Conservation (phyloP, 75 land plant genomes). For the Pinus albicaulis region DNA sequence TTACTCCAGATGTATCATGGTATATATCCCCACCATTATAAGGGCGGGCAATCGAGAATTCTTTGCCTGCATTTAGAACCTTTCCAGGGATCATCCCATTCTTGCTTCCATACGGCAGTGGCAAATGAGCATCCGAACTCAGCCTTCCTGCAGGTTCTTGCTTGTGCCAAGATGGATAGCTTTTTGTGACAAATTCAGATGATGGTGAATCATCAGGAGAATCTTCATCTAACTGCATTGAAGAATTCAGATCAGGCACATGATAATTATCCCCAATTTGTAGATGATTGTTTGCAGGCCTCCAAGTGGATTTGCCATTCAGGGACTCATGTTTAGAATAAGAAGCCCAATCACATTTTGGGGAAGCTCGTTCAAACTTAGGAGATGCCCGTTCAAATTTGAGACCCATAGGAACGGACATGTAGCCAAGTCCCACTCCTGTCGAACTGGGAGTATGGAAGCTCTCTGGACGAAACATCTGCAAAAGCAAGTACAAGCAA, state of each 20-base stretch:
- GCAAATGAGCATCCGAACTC: neutral
- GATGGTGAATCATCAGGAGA: slow-evolving; percentile 10
- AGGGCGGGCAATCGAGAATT: neutral
- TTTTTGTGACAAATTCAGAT: slow-evolving; percentile 4
- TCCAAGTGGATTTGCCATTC: slow-evolving; percentile 5
- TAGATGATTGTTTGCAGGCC: neutral
- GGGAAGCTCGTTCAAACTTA: neutral
- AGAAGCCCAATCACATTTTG: neutral
- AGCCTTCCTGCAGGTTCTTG: neutral
- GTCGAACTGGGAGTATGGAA: neutral
- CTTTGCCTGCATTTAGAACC: neutral
- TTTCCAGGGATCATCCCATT: slow-evolving; percentile 6
- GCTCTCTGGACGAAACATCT: neutral
- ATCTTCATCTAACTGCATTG: slow-evolving; percentile 8
- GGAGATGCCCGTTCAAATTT: slow-evolving; percentile 5
- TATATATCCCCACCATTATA: slow-evolving; percentile 3
- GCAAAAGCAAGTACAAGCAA: neutral
- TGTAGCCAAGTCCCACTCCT: neutral
- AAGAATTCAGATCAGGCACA: slow-evolving; percentile 7
- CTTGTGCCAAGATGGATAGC: neutral
- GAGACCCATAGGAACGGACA: neutral
- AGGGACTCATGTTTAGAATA: neutral
- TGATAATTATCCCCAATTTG: slow-evolving; percentile 6
- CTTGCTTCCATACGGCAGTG: neutral
- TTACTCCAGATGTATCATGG: slow-evolving; percentile 1